Evolutionary conservation across 257 asterid genomes (phyloP).

Genomic region (Voacanga thouarsii): DNA sequence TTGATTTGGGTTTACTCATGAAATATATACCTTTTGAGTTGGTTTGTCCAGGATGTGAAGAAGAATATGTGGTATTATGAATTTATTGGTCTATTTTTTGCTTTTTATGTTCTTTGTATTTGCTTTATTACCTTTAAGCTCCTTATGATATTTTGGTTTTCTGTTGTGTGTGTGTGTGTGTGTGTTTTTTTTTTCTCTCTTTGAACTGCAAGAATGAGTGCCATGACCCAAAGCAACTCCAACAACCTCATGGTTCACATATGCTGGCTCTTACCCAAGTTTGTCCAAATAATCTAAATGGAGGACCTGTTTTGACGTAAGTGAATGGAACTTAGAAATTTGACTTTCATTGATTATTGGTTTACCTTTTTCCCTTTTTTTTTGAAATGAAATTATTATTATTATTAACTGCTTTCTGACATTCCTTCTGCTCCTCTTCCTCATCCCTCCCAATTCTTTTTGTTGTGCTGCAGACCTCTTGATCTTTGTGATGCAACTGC

Average conservation of each 20-base stretch:
- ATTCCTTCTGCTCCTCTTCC: conserved; percentile 12
- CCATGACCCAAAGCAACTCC: conserved; percentile 83
- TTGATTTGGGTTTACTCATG: neutral
- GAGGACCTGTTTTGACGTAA: conserved; percentile 80
- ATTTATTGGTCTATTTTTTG: neutral
- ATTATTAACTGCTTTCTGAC: conserved; percentile 17
- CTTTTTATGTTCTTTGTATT: neutral
- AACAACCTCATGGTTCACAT: conserved; percentile 85
- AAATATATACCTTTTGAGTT: neutral
- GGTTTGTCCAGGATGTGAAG: neutral
- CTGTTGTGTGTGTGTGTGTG: conserved; percentile 7
- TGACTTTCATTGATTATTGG: neutral
- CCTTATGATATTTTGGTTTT: conserved; percentile 14
- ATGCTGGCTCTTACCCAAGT: conserved; percentile 69
- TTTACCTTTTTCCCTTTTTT: neutral
- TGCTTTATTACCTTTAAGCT: conserved; percentile 5
- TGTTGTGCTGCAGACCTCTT: conserved; percentile 66
- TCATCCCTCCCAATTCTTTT: conserved; percentile 3
- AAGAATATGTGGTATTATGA: neutral
- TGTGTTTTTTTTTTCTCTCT: conserved; percentile 20
- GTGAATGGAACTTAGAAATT: conserved; percentile 15
- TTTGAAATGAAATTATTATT: neutral
- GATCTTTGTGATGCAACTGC: conserved; percentile 66
- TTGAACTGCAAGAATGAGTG: conserved; percentile 36
- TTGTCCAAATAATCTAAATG: conserved; percentile 71